Conservation (phyloP, 2,329 filamentous ascomycete species). For the Diaporthe caulivora region DNA sequence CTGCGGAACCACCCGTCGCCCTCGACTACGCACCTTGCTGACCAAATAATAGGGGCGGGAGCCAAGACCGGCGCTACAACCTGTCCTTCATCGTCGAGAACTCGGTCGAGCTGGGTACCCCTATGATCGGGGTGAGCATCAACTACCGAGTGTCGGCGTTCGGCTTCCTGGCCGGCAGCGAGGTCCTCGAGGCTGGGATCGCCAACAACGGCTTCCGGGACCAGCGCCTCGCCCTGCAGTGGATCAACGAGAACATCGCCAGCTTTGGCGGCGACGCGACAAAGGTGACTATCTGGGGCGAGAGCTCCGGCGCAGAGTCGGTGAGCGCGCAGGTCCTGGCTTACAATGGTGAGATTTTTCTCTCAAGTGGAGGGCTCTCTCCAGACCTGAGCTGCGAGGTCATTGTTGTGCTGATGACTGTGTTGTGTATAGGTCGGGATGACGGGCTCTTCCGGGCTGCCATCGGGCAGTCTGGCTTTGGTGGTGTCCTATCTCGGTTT, state of each 20-base stretch:
- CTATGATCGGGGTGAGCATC: conserved; percentile 61
- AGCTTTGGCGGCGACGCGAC: conserved; percentile 58
- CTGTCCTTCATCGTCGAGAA: conserved; percentile 68
- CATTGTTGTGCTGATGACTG: neutral
- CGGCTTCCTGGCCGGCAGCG: conserved; percentile 59
- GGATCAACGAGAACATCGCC: conserved; percentile 61
- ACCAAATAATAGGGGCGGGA: conserved; percentile 43
- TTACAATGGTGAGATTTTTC: conserved; percentile 54
- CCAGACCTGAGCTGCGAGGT: neutral
- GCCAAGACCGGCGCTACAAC: conserved; percentile 67
- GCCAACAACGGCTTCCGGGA: conserved; percentile 64
- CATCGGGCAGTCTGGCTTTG: conserved; percentile 63
- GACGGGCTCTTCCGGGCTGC: conserved; percentile 64
- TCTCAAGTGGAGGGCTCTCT: no score
- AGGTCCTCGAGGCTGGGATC: conserved; percentile 55
- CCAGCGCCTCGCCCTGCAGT: conserved; percentile 59
- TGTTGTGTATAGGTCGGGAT: conserved; percentile 50
- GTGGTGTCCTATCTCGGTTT: conserved; percentile 47
- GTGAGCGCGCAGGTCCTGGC: conserved; percentile 60
- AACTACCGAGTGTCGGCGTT: conserved; percentile 63
- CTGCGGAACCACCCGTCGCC: neutral
- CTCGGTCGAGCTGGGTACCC: conserved; percentile 57
- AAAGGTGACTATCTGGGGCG: conserved; percentile 64
- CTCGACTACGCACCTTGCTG: neutral
- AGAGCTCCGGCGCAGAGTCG: conserved; percentile 62